A percentile compares a stretch with the other conserved stretches of the same genome.
phyloP scores from a whole-genome alignment of 208 protist species.

The Trypanosoma cruzi region DNA sequence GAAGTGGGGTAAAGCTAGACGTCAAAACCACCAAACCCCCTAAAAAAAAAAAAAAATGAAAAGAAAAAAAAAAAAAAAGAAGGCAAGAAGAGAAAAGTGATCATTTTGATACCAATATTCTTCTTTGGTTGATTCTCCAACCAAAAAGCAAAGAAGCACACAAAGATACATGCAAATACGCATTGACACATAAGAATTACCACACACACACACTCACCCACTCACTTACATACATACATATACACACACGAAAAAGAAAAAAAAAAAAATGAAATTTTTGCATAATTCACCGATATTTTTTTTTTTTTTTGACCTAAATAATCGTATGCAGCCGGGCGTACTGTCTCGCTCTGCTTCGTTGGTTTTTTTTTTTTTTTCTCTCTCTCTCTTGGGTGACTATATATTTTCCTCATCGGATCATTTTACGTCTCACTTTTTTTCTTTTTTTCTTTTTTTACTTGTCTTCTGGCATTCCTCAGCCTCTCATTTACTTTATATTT shows the following conservation, averaged over 20 bases:
- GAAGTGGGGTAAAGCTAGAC: too few relatives aligned
- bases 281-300: background rate
- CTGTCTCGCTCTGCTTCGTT: too few relatives aligned
- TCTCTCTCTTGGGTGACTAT: too few relatives aligned
- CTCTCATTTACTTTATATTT: too few relatives aligned
- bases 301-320: background rate
- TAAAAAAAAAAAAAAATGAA: slow-evolving; percentile 28
- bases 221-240: slow-evolving; percentile 2
- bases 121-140: too few relatives aligned
- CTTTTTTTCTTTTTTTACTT: background rate
- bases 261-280: slow-evolving; percentile 20
- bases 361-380: too few relatives aligned
- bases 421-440: too few relatives aligned
- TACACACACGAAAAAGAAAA: slow-evolving; percentile 16
- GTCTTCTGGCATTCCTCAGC: too few relatives aligned
- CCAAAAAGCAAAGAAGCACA: too few relatives aligned
- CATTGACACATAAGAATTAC: background rate
- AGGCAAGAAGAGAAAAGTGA: background rate
- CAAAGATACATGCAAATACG: slow-evolving; percentile 7
- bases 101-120: too few relatives aligned
- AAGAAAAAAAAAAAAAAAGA: slow-evolving; percentile 17
- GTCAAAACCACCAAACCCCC: background rate
- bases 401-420: too few relatives aligned
- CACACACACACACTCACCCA: background rate
- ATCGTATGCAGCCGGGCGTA: too few relatives aligned